Base-by-base conservation (phyloP, 495 filamentous ascomycete genomes). In the Chaetomium fimeti region DNA sequence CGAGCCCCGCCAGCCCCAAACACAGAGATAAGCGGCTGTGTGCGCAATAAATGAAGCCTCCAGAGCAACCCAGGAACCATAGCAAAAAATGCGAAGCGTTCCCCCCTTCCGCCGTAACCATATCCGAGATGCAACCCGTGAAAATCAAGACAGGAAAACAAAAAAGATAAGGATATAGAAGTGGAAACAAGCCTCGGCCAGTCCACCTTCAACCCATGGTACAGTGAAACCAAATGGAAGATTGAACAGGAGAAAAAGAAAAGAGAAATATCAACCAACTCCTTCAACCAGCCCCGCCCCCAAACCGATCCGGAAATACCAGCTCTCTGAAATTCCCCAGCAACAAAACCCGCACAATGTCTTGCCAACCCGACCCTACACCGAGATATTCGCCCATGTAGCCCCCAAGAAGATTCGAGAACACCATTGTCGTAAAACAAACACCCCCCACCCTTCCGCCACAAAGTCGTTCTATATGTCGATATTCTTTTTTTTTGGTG, bases 391-490 rank as follows among this genome's bases (percentile, higher is more conserved):
- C 52, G 67, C 67, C 71, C 65, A 67, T 70, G 64, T 70, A 68
- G 62, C 61, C 70, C 62, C 68, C 52, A 54, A 62, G 64, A 62
- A 69, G 36, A 68, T 69, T 69, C 56, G 68, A 68, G 47, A 72
- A 72, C 66, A 75, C 70, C 68, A 56, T 64, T 45, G 60, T 66
- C 64, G 65, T 61, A 64, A 65, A 67, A 63, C 64, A 65, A 67
- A 66, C 64, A 36, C 68, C 62, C 53, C 59, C 25, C 29, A 36
- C 47, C 64, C 49, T 16, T 53, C 68, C 42, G 57, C 69, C 45
- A 49, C 61, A 57, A 63, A 57, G 62, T 71, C 69, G 70, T 64
- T 76, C 74, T 76, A 76, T 75, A 76, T 71, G 69, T 70, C 68
- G 67, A 67, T 68, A 57, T 68, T 67, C 63, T 68, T 68, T 75